These are phyloP conservation scores for Eutrema salsugineum DNA, from an alignment of 441 rosid genomes.

Conservation along the genomic window DNA sequence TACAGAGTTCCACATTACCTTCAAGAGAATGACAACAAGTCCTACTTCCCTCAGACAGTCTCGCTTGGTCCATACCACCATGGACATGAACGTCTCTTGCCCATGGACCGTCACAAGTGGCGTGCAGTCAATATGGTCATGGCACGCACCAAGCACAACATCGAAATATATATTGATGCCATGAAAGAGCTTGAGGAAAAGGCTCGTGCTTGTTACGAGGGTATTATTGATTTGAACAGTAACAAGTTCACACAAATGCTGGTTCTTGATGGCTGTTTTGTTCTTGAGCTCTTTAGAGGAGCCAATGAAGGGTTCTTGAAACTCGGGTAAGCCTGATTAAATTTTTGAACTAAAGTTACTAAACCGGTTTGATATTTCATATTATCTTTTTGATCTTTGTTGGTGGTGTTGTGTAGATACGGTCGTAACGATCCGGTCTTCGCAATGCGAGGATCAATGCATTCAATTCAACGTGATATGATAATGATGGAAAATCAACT, in stretches of 20 bases:
- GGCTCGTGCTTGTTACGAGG: conserved; percentile 69
- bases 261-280: conserved; percentile 80
- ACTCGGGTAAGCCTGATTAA: conserved; percentile 35
- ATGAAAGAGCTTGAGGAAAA: conserved; percentile 62
- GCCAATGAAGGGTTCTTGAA: conserved; percentile 49
- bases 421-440: conserved; percentile 71
- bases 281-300: conserved; percentile 72
- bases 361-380: background rate
- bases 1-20: conserved; percentile 71
- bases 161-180: conserved; percentile 51
- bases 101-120: conserved; percentile 86
- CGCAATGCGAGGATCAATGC: conserved; percentile 76
- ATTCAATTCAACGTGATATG: conserved; percentile 46
- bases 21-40: conserved; percentile 64
- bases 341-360: background rate
- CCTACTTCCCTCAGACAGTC: conserved; percentile 70
- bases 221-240: conserved; percentile 43
- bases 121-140: conserved; percentile 63
- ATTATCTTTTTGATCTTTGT: background rate
- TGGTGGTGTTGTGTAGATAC: conserved; percentile 28
- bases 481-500: conserved; percentile 77
- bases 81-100: conserved; percentile 52
- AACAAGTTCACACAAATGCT: conserved; percentile 73
- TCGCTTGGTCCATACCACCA: conserved; percentile 92
- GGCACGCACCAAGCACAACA: conserved; percentile 45